These are phyloP conservation scores for Dothideomycetes sp. DNA, from an alignment of 2,329 filamentous ascomycete genomes.

Conservation along the genomic window DNA sequence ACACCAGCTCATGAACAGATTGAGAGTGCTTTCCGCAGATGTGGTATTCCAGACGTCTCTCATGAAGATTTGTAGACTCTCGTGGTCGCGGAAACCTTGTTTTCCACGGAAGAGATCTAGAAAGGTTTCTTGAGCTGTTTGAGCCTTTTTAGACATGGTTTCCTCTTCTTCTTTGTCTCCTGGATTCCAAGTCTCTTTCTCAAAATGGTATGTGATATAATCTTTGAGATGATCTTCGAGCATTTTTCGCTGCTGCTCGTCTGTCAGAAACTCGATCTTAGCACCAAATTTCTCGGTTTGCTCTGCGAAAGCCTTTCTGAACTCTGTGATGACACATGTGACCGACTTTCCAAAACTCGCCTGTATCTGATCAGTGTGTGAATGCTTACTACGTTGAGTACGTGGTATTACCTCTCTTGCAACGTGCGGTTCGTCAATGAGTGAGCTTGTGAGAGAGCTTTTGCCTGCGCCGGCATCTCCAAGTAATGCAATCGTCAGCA, in stretches of 20 bases:
- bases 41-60: not conserved
- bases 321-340: slow-evolving; percentile 17
- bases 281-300: slow-evolving; percentile 17
- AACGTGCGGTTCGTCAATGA: slow-evolving; percentile 17
- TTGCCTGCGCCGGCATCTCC: slow-evolving; percentile 20
- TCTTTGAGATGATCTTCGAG: not conserved
- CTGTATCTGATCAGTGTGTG: not conserved
- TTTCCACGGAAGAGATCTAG: not conserved
- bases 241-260: not conserved
- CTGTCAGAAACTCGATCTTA: not conserved
- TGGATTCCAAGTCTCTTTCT: not conserved
- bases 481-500: slow-evolving; percentile 16
- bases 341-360: slow-evolving; percentile 3
- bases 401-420: slow-evolving; percentile 15
- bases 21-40: not conserved
- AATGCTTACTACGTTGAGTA: not conserved
- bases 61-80: not conserved
- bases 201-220: not conserved
- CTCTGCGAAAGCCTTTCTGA: not conserved
- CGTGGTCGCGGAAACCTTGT: not conserved
- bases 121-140: not conserved
- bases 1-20: not conserved
- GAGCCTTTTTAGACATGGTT: not conserved
- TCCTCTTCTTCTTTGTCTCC: not conserved
- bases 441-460: slow-evolving; percentile 20